These are phyloP conservation scores for Apiotrichum laibachii DNA, from an alignment of 1,284 basidiomycete species.

Conservation along the genomic window DNA sequence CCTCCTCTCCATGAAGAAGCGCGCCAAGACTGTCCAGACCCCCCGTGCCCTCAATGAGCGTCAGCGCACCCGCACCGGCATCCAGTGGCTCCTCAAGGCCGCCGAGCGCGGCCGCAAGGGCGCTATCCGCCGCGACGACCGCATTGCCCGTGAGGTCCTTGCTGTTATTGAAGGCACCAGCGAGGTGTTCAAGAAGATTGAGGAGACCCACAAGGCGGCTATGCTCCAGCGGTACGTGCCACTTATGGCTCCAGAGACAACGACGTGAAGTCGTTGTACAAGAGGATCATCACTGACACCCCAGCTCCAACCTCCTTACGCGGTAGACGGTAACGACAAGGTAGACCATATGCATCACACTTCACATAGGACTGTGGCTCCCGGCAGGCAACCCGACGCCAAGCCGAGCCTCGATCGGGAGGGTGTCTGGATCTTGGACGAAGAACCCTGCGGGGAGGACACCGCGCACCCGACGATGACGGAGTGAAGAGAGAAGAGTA, in stretches of 20 bases:
- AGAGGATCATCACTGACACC: background rate
- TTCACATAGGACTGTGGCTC: background rate
- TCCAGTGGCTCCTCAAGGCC: conserved; percentile 66
- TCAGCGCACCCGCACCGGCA: conserved; percentile 65
- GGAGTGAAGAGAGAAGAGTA: too few relatives aligned
- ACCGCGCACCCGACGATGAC: too few relatives aligned
- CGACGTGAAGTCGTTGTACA: too few relatives aligned
- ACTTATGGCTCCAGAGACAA: too few relatives aligned
- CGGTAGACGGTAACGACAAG: background rate
- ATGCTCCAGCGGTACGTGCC: conserved; percentile 75
- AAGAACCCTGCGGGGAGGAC: too few relatives aligned
- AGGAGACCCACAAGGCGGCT: conserved; percentile 65
- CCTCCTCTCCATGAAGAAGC: conserved; percentile 56
- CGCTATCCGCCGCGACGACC: conserved; percentile 61
- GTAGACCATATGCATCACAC: background rate
- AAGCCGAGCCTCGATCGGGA: too few relatives aligned
- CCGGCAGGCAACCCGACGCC: too few relatives aligned
- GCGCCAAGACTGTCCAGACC: conserved; percentile 62
- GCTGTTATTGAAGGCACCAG: conserved; percentile 63
- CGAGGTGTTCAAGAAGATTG: conserved; percentile 60
- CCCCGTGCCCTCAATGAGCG: conserved; percentile 73
- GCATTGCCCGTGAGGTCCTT: conserved; percentile 72
- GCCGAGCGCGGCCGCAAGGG: conserved; percentile 55
- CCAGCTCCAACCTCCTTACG: background rate
- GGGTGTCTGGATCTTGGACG: too few relatives aligned